Percentiles rank a stretch among this genome's conserved stretches.
These are phyloP conservation scores for Pyrus communis DNA, from an alignment of 306 rosid species.

Conservation along the genomic window DNA sequence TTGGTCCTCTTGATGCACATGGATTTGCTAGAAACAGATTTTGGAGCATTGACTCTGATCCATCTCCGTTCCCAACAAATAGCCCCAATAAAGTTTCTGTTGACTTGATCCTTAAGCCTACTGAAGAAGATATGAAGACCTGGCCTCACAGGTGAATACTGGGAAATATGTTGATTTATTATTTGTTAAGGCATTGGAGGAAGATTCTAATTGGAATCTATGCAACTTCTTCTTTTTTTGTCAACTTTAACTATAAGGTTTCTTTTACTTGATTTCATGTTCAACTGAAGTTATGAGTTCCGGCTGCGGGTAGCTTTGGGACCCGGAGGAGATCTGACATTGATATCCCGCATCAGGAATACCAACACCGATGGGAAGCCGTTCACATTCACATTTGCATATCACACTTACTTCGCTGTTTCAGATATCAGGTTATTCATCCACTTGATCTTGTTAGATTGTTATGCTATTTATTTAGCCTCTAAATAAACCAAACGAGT, in stretches of 20 bases:
- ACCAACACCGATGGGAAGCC: constrained; percentile 87
- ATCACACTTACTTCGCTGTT: constrained; percentile 88
- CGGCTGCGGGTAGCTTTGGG: constrained; percentile 86
- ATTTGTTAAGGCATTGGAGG: background rate
- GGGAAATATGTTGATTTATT: background rate
- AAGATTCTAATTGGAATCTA: background rate
- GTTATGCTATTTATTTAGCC: background rate
- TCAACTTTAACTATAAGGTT: background rate
- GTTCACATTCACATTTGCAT: constrained; percentile 84
- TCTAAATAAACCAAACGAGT: background rate
- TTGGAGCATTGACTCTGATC: constrained; percentile 59
- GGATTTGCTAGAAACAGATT: constrained; percentile 82
- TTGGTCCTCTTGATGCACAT: constrained; percentile 66
- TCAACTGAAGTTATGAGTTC: constrained; percentile 61
- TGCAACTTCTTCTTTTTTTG: background rate
- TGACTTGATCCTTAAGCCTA: constrained; percentile 78
- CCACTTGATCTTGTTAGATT: constrained; percentile 6
- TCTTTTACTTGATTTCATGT: background rate
- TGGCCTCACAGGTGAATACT: constrained; percentile 75
- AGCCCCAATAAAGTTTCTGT: constrained; percentile 50
- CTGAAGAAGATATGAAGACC: constrained; percentile 69
- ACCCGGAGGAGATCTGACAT: constrained; percentile 82
- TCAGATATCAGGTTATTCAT: constrained; percentile 73
- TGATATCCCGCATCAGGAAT: constrained; percentile 90
- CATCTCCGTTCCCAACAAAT: constrained; percentile 70